Base-by-base conservation (phyloP, 2,329 filamentous ascomycete species). In the Elsinoe fawcettii region DNA sequence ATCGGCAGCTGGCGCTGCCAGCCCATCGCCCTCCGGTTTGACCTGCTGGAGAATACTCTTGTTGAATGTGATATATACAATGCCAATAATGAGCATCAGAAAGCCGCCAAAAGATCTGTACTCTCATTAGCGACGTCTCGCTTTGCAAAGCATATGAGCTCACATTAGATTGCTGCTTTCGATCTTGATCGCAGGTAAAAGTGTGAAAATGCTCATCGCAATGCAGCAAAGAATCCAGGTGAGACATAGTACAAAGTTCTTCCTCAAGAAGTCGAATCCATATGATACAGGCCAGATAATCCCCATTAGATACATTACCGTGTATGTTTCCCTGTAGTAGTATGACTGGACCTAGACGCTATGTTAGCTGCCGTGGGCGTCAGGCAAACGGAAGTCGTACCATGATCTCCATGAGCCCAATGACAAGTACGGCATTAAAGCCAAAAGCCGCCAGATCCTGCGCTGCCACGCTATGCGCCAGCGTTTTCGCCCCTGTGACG, bases 161-260 rank as follows among this genome's bases (percentile, higher is more conserved):
- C 75, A 91, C 86, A 96, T 90, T 23, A 89, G 76, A 57, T 76
- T 78, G 3, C 90, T 69, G 64, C 87, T 82, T 68, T 99, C 95
- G 0, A 83, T 75, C 71, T 97, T 99, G 71, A 88, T 85, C 1
- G 89, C 93, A 1, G 89, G 87, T 1, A 99, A 77, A 12, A 97
- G 73, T 0, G 93, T 99, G 67, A 99, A 99, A 2, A 81, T 80
- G 69, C 92, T 93, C 90, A 97, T 96, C 3, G 85, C 74, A 1
- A 85, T 63, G 70, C 91, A 96, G 3, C 88, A 87, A 36, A 85
- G 65, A 7, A 80, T 78, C 93, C 93, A 99, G 0, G 83, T 83
- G 0, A 76, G 72, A 55, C 82, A 81, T 2, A 95, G 77, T 3
- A 80, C 67, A 11, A 75, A 67, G 66, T 97, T 86, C 23, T 80